Conservation (phyloP, 2,329 filamentous ascomycete species). For the Gyromitra esculenta region DNA sequence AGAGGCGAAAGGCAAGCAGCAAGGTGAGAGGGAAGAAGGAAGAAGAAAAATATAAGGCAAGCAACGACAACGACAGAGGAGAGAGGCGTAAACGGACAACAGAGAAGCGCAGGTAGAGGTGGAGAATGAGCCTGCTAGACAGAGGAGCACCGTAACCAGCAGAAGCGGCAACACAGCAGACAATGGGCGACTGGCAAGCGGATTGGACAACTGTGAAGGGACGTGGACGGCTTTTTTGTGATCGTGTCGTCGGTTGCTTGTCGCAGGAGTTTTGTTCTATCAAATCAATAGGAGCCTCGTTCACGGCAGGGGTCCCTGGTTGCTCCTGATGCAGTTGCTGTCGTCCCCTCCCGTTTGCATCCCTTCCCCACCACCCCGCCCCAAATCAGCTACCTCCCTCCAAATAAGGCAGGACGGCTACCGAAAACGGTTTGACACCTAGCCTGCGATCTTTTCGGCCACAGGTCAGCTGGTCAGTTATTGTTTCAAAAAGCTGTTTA, state of each 20-base stretch:
- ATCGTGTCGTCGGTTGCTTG: conserved; percentile 17
- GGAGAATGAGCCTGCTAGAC: conserved; percentile 23
- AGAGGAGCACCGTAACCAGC: conserved; percentile 35
- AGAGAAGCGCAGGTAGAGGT: conserved; percentile 39
- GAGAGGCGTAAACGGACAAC: conserved; percentile 44
- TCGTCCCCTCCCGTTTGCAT: conserved; percentile 20
- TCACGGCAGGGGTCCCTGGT: conserved; percentile 20
- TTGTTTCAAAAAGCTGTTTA: conserved; percentile 7
- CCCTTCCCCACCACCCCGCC: conserved; percentile 21
- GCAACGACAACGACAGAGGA: conserved; percentile 38
- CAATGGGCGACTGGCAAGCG: conserved; percentile 15
- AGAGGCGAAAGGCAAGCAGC: conserved; percentile 22
- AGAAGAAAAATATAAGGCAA: conserved; percentile 38
- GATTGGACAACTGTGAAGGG: conserved; percentile 40
- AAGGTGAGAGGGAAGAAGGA: conserved; percentile 5
- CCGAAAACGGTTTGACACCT: conserved; percentile 8
- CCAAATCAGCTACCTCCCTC: conserved; percentile 2
- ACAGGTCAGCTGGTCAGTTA: not conserved
- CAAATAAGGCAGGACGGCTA: conserved; percentile 19
- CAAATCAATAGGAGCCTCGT: conserved; percentile 39
- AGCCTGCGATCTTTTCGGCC: conserved; percentile 5
- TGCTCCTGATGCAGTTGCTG: conserved; percentile 17
- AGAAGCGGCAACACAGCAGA: conserved; percentile 42
- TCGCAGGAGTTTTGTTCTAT: conserved; percentile 39
- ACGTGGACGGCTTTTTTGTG: conserved; percentile 30